Conservation (phyloP, 148 eudicot genomes). For the Drosera capensis region DNA sequence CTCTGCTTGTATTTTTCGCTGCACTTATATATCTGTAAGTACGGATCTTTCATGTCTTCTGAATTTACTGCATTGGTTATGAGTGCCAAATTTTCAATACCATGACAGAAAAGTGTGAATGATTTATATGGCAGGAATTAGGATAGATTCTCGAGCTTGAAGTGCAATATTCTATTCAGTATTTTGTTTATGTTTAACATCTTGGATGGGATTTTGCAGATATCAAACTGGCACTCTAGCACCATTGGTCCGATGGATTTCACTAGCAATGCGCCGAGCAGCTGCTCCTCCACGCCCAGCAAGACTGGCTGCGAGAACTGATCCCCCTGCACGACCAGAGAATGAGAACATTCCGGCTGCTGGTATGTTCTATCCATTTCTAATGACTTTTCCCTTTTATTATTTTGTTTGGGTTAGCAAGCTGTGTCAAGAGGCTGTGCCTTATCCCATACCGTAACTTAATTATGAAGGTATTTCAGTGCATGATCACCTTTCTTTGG, state of each 20-base stretch:
- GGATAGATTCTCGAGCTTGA: too few relatives aligned
- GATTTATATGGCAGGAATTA: too few relatives aligned
- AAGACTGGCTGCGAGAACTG: conserved; percentile 61
- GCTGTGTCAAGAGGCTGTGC: too few relatives aligned
- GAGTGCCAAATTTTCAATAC: too few relatives aligned
- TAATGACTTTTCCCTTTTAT: too few relatives aligned
- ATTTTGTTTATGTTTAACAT: too few relatives aligned
- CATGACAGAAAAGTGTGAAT: too few relatives aligned
- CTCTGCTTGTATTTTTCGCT: conserved; percentile 78
- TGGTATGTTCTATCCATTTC: conserved; percentile 5
- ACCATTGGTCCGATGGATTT: conserved; percentile 79
- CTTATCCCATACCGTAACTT: too few relatives aligned
- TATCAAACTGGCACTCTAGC: conserved; percentile 97
- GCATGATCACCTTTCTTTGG: too few relatives aligned
- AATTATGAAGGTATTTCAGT: too few relatives aligned
- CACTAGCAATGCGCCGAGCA: conserved; percentile 93
- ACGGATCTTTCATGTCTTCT: not conserved
- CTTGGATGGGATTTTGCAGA: conserved; percentile 31
- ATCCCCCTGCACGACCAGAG: conserved; percentile 16
- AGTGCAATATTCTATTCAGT: too few relatives aligned
- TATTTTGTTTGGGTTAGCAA: too few relatives aligned
- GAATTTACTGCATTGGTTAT: not conserved
- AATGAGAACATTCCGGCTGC: conserved; percentile 33
- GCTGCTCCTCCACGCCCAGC: conserved; percentile 89
- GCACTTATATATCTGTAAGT: conserved; percentile 84